Conservation (phyloP, 345 rosid genomes). For the Hibiscus tridactylites region DNA sequence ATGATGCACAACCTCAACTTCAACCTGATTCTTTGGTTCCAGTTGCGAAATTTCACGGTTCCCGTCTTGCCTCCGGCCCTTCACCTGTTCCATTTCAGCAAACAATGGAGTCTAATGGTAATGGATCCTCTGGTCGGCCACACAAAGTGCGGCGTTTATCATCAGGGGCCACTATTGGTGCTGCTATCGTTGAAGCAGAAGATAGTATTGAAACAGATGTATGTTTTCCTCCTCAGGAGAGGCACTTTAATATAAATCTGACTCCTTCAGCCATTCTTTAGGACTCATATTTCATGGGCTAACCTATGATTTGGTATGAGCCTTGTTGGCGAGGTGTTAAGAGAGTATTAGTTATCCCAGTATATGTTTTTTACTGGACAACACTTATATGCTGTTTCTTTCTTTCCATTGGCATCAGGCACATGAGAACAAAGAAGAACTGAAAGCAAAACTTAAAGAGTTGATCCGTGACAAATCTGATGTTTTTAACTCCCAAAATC, state of each 20-base stretch:
- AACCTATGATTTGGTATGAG: constrained; percentile 32
- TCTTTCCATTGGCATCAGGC: constrained; percentile 17
- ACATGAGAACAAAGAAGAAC: constrained; percentile 44
- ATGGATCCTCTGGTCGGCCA: constrained; percentile 1
- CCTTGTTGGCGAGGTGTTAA: constrained; percentile 44
- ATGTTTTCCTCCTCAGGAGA: too few species aligned
- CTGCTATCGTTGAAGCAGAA: too few species aligned
- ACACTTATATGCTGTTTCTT: background rate
- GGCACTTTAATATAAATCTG: too few species aligned
- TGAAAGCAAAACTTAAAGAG: constrained; percentile 54
- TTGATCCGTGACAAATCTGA: constrained; percentile 62
- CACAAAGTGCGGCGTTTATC: too few species aligned
- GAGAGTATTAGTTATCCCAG: constrained; percentile 2
- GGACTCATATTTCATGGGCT: constrained; percentile 17
- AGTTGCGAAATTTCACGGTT: constrained; percentile 60
- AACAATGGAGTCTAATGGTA: constrained; percentile 19
- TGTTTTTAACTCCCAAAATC: constrained; percentile 50
- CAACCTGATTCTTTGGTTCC: constrained; percentile 69
- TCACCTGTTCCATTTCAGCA: constrained; percentile 66
- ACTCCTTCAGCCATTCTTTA: constrained; percentile 32
- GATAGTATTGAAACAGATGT: too few species aligned
- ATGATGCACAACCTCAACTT: constrained; percentile 47
- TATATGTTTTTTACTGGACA: background rate
- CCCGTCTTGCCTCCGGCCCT: constrained; percentile 90
- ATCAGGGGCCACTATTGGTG: too few species aligned